Conservation (phyloP, 345 rosid genomes). For the Gossypium herbaceum region DNA sequence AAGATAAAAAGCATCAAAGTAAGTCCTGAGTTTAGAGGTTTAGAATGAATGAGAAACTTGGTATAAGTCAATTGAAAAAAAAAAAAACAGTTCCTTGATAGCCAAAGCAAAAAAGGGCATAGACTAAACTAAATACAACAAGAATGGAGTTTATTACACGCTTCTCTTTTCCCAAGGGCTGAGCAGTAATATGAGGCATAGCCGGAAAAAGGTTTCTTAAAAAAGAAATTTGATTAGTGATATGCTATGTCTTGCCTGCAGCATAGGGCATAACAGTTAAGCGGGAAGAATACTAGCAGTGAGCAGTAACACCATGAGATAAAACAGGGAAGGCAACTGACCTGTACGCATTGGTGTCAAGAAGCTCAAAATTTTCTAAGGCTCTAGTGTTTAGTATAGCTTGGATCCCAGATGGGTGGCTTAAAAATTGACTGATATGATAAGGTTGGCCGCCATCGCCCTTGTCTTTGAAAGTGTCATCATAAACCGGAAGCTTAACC, state of each 20-base stretch:
- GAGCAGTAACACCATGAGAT: neutral
- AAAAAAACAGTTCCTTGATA: neutral
- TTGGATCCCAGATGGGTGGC: slow-evolving; percentile 64
- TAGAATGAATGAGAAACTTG: neutral
- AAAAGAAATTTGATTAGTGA: neutral
- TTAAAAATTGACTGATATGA: slow-evolving; percentile 54
- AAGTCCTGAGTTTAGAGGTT: neutral
- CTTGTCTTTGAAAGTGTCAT: slow-evolving; percentile 1
- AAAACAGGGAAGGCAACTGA: slow-evolving; percentile 12
- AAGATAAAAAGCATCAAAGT: neutral
- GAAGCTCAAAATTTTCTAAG: slow-evolving; percentile 48
- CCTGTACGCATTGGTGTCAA: slow-evolving; percentile 65
- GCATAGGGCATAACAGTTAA: neutral
- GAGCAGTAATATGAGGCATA: neutral
- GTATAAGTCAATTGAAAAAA: neutral
- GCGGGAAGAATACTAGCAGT: slow-evolving; percentile 1
- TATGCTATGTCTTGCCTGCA: neutral
- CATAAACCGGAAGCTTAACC: slow-evolving; percentile 41
- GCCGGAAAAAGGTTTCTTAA: neutral
- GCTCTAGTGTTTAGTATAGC: slow-evolving; percentile 64
- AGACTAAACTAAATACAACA: neutral
- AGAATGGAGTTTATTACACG: neutral
- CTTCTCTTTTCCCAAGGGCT: neutral
- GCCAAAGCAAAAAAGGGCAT: neutral
- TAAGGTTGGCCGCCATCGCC: slow-evolving; percentile 20